Base-by-base conservation (phyloP, 129 eudicot species). In the Tagetes erecta region DNA sequence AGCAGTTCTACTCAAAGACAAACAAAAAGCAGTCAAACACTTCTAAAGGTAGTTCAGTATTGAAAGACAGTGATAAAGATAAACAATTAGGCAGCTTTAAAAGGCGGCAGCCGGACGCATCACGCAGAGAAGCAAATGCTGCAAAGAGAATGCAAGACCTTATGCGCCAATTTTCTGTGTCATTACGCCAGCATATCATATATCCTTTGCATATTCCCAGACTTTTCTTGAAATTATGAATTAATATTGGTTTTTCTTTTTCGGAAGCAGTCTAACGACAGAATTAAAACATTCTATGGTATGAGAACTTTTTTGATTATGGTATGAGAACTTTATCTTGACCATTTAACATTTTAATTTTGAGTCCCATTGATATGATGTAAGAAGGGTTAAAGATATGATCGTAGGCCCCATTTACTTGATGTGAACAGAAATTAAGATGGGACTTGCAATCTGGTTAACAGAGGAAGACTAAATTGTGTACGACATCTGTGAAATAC, bases 101-200 rank as follows among this genome's bases (percentile, higher is more conserved):
- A 76, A 93, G 76, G 80, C 78, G 91, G 57, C 96, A 89, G 64
- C 90, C 76, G 76, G 96, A 89, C 73, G 92, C 81, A 67, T 81
- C 92, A 51, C 81, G 84, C 62, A 86, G 84, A 57, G 96, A 88
- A 80, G 86, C 89, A 58, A 89, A 88, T 80, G 92, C 91, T 33
- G 68, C 80, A 39, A 84, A 83, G 85, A 84, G 97, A 93, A 93
- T 90, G 98, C 97, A 87, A 68, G 96, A 90, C 60, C 92, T 93
- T 60, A 90, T 88, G 82, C 87, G 88, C 44, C 96, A 90, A 49
- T 85, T 90, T 82, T 80, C 84, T 14, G 81, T 55, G 37, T 83
- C 88, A 81, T 50, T 93, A 71, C 84, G 86, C 51, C 90, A 93
- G 92, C 97, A 81, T 57, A 82, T 58, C 80, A 62, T 44, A 42